These are phyloP conservation scores for Eucommia ulmoides DNA, from an alignment of 257 asterid species.

Conservation along the genomic window DNA sequence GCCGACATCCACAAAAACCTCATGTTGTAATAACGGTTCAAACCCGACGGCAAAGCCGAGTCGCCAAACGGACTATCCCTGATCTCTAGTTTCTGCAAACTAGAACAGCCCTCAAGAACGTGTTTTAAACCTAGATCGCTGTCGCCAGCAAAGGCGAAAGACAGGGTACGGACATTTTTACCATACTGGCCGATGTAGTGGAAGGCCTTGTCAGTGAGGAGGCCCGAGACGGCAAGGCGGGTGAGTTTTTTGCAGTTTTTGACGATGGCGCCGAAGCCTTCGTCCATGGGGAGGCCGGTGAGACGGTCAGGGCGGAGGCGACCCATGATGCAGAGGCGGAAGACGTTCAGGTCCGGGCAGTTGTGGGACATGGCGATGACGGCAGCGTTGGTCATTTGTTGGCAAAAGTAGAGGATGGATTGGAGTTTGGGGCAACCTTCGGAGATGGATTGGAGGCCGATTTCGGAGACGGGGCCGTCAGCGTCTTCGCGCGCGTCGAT, in stretches of 20 bases:
- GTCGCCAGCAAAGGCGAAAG: conserved; percentile 44
- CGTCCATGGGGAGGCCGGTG: conserved; percentile 47
- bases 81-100: conserved; percentile 40
- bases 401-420: conserved; percentile 41
- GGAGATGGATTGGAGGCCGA: conserved; percentile 39
- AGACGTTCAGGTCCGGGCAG: conserved; percentile 37
- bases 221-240: conserved; percentile 39
- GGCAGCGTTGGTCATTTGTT: conserved; percentile 45
- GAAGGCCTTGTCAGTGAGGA: conserved; percentile 37
- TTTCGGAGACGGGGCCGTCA: conserved; percentile 39
- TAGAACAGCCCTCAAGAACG: conserved; percentile 42
- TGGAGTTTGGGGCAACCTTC: conserved; percentile 45
- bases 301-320: conserved; percentile 30
- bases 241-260: conserved; percentile 49
- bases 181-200: conserved; percentile 36
- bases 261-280: conserved; percentile 51
- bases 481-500: conserved; percentile 28
- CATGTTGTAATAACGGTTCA: conserved; percentile 43
- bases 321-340: conserved; percentile 48
- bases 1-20: conserved; percentile 46
- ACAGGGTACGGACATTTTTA: conserved; percentile 33
- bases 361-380: conserved; percentile 39
- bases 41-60: conserved; percentile 29
- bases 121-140: conserved; percentile 31
- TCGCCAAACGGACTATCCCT: conserved; percentile 54